Base-by-base conservation (phyloP, 2,329 filamentous ascomycete genomes). In the Microascus cirrosus region DNA sequence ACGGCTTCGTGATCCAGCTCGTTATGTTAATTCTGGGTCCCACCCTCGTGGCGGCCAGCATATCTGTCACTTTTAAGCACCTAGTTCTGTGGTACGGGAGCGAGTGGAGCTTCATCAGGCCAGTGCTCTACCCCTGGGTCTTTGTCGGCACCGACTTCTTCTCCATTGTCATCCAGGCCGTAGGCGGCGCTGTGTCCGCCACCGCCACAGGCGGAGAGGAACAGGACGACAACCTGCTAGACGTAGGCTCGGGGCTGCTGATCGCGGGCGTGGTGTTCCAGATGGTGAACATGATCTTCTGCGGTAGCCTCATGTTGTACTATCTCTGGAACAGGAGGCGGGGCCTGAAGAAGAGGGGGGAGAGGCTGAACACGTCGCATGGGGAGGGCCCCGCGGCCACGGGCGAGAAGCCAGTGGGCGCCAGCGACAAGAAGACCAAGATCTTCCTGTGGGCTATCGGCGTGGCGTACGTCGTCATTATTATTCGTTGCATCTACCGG, bases 71-170 rank as follows among this genome's bases (percentile, higher is more conserved):
- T 0, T 67, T 77, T 32, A 76, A 77, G 62, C 73, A 76, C 62
- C 67, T 77, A 8, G 70, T 77, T 42, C 60, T 74, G 7, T 71
- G 72, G 62, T 72, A 74, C 42, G 75, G 74, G 1, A 64, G 70
- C 0, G 66, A 73, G 45, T 68, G 69, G 60, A 76, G 73, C 0
- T 63, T 71, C 1, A 62, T 77, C 32, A 67, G 66, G 25, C 74
- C 77, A 0, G 65, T 63, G 5, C 68, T 74, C 1, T 79, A 79
- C 61, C 74, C 76, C 2, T 74, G 72, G 61, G 73, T 80, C 56
- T 80, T 80, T 66, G 75, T 80, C 58, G 69, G 71, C 2, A 76
- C 72, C 64, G 77, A 80, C 60, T 62, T 77, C 54, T 60, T 74
- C 45, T 75, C 73, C n/a, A 67, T 68, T 28, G 51, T 65, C 22